phyloP scores from a whole-genome alignment of 257 asterid genomes.

The Echites panduratus region DNA sequence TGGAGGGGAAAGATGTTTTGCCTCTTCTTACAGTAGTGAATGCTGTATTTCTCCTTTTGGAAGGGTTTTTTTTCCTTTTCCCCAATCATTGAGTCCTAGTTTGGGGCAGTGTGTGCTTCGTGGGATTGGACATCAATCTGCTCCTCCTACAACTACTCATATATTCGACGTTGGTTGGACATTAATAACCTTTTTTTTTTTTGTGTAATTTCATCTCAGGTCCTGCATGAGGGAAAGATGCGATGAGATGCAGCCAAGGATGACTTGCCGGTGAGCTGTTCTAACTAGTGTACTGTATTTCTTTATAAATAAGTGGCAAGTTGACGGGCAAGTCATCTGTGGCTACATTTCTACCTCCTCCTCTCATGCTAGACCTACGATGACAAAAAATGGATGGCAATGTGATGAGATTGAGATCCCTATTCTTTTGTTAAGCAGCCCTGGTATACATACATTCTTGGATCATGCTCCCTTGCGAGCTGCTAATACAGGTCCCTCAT shows the following conservation, averaged over 20 bases:
- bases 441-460: too few species aligned
- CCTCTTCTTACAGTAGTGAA: slow-evolving; percentile 18
- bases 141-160: not conserved
- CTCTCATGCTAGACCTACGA: slow-evolving; percentile 62
- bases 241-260: slow-evolving; percentile 73
- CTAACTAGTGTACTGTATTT: not conserved
- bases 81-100: slow-evolving; percentile 15
- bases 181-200: too few species aligned
- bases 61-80: not conserved
- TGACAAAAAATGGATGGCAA: slow-evolving; percentile 15
- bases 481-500: too few species aligned
- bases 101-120: not conserved
- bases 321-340: slow-evolving; percentile 50
- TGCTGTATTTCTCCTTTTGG: slow-evolving; percentile 31
- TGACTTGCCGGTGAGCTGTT: slow-evolving; percentile 74
- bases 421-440: too few species aligned
- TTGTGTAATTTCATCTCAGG: slow-evolving; percentile 34
- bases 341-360: slow-evolving; percentile 53
- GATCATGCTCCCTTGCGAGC: too few species aligned
- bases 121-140: slow-evolving; percentile 6
- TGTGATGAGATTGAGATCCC: too few species aligned
- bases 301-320: not conserved
- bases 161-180: too few species aligned
- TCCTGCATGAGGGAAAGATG: slow-evolving; percentile 71
- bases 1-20: slow-evolving; percentile 6